Base-by-base conservation (phyloP, 257 asterid species). In the Salvia miltiorrhiza region DNA sequence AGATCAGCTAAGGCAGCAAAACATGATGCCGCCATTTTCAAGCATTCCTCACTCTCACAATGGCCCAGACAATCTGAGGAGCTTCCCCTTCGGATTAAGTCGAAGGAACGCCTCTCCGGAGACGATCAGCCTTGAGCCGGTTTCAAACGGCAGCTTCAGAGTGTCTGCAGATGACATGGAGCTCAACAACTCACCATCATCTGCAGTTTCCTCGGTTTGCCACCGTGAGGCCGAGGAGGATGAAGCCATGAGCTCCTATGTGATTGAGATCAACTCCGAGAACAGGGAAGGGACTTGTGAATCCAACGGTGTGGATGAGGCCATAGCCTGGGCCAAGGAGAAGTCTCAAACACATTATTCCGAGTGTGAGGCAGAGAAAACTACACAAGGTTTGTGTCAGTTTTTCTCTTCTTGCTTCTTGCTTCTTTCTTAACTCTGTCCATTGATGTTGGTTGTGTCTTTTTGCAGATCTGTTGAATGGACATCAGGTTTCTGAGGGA, bases 281-380 rank as follows among this genome's bases (percentile, higher is more conserved):
- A 48, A 66, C 54, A 81, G 84, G 66, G 93, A 84, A 40, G 87
- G 72, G 39, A 64, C 70, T 2, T 82, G 78, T 20, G 93, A 90
- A 65, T 83, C 90, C 8, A 87, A 84, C 17, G 88, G 87, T 20
- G 85, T 90, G 0, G 89, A 88, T 78, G 97, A 90, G 72, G 95
- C 95, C 11, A 88, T 88, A 62, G 97, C 93, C 0, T 90, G 95
- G 95, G 97, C 91, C 0, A 90, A 86, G 72, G 95, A 84, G 86
- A 90, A 84, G 75, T 90, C 78, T 57, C 95, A 82, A 54, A 48
- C 79, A 20, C 82, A 72, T 17, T 66, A 69, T 57, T 67, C 76
- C 9, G 79, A 74, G 19, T 72, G 67, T 53, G 80, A 59, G 53
- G 78, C 76, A 32, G 80, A 79, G 57, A 79, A 82, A 37, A 19